phyloP scores from a whole-genome alignment of 2,329 filamentous ascomycete genomes.

The Colletotrichum plurivorum region DNA sequence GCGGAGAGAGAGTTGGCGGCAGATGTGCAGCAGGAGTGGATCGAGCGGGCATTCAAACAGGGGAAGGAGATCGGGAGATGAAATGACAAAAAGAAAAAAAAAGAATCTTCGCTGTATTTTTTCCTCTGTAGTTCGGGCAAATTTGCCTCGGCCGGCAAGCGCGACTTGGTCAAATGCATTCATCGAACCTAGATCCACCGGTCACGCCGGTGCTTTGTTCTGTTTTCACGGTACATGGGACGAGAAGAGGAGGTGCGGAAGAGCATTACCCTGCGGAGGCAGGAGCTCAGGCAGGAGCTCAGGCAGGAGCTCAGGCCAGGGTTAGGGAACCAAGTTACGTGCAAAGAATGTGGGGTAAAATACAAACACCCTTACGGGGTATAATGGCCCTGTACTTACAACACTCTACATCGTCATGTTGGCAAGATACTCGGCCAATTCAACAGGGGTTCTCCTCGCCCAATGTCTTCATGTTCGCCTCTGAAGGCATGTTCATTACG shows the following conservation, averaged over 20 bases:
- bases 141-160: background rate
- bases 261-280: slow-evolving; percentile 6
- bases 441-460: no score
- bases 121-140: background rate
- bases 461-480: no score
- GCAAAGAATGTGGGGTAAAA: slow-evolving; percentile 27
- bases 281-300: no score
- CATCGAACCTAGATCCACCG: background rate
- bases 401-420: no score
- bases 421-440: no score
- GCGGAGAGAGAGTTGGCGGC: slow-evolving; percentile 14
- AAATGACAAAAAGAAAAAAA: slow-evolving; percentile 3
- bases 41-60: slow-evolving; percentile 16
- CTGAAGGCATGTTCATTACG: no score
- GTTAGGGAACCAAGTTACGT: no score
- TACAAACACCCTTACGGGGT: background rate
- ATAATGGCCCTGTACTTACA: background rate
- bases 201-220: background rate
- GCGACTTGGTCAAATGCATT: no score
- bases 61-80: slow-evolving; percentile 10
- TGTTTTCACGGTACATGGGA: background rate
- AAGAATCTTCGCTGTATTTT: background rate
- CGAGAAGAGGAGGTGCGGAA: background rate
- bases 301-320: no score
- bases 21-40: slow-evolving; percentile 22